Evolutionary conservation across 176 grass and related monocot genomes (phyloP), one percentile per base, ranked within the genome.

Genomic region (Elaeis guineensis): DNA sequence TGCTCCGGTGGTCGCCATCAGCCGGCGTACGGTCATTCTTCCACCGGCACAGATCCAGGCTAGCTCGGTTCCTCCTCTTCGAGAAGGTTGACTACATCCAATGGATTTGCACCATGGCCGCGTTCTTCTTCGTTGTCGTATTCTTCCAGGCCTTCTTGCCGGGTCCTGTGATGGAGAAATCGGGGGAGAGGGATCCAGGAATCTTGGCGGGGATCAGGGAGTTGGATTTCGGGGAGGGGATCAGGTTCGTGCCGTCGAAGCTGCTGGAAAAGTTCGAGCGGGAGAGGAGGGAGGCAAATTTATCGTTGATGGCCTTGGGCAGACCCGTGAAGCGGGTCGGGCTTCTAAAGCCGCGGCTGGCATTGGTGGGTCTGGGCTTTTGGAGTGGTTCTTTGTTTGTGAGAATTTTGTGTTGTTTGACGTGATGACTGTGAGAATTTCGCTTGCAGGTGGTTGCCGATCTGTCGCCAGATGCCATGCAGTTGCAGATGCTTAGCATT

Each of bases 71-170:
- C 75, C 81, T 89, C 62, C 85, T 92, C 35, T 67, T 85, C 67
- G 79, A 83, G 62, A 98, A 89, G 85, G 84, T 93, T 55, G 74
- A 79, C 60, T 85, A 79, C 76, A 69, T 89, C 25, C 88, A 81
- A 56, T 83, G 85, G 81, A 78, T 89, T 30, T 80, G 68, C 76
- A 61, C 75, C 69, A 74, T 68, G 22, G 82, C 73, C 16, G 67
- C 80, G 53, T 89, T 93, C 85, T 92, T 93, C 88, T 83, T 90
- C 73, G 76, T 98, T 52, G 79, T 86, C 67, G 51, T 89, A n/a
- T 58, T 89, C 24, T 80, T 86, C 54, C 76, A 75, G 58, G 44
- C 75, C 2, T 86, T 83, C 64, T 49, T 89, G 29, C 94, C 88
- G 29, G 82, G 77, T 20, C 92, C 70, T 48, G 15, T 72, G 64